Evolutionary conservation across 768 basidiomycete species (phyloP), one percentile per base, ranked within the genome.

Genomic region (Rhodotorula diobovata): DNA sequence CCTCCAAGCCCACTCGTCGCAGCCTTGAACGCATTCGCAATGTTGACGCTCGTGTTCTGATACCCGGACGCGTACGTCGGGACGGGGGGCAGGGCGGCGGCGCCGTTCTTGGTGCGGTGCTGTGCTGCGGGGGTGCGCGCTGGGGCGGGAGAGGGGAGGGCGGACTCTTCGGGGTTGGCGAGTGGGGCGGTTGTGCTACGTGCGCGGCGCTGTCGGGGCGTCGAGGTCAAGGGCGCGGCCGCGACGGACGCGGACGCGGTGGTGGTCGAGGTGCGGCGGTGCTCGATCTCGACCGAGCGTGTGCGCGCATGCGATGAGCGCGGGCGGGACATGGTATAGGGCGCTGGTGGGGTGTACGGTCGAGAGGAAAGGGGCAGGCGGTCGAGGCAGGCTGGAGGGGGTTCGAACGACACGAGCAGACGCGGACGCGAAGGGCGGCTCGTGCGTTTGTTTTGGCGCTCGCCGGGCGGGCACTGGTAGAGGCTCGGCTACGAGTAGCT

Each of bases 11-110:
- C 64, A 46, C 37, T 72, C 37, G 85, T 89, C 30, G 91, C 91
- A 79, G 88, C 87, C 74, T 84, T 82, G 78, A 93, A 89, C 41
- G 91, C 91, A 76, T 86, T 85, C 18, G 90, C 91, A 77, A 91
- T 88, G 80, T 90, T 89, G 61, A 93, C 91, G 30, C 90, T 88
- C 56, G 91, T 93, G 80, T 90, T 69, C 41, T 69, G 37, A 16
- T 5, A 39, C 21, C 48, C 50, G 4, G 20, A 37, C 28, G 34
- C 6, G 30, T 43, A 43, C 14, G 14, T 39, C 39, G 39, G 39
- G 9, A 14, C 41, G 35, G 6, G 18, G 5, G 18, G 35, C 14
- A 21, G 5, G 58, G 43, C 30, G 46, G 35, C 11, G 30, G 25
- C 1, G 59, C 55, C 61, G 34, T 66, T 64, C 54, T 46, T 56